Conservation (phyloP, 1,139 yeast species). For the Tardiomyces blankii region DNA sequence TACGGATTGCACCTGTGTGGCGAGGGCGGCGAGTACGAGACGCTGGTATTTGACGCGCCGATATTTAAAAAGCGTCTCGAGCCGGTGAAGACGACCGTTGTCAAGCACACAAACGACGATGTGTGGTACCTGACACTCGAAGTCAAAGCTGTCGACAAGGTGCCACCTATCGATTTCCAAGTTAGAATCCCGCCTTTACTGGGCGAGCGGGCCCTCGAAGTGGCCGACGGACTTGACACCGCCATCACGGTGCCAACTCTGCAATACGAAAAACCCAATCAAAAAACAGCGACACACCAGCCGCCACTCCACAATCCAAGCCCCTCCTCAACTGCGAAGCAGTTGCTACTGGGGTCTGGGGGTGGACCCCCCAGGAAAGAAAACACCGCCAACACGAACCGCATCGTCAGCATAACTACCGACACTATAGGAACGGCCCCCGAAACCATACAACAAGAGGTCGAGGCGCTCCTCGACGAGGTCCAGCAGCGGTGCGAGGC, state of each 20-base stretch:
- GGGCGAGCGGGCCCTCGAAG: conserved; percentile 36
- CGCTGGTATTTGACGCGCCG: conserved; percentile 83
- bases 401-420: neutral
- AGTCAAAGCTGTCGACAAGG: conserved; percentile 29
- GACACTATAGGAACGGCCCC: conserved; percentile 1
- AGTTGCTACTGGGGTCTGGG: too few species aligned
- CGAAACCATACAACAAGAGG: neutral
- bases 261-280: too few species aligned
- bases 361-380: too few species aligned
- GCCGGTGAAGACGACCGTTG: conserved; percentile 32
- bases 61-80: conserved; percentile 51
- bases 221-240: conserved; percentile 15
- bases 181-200: conserved; percentile 38
- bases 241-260: too few species aligned
- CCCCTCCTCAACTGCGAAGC: too few species aligned
- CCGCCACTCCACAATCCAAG: too few species aligned
- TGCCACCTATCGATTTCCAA: conserved; percentile 13
- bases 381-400: too few species aligned
- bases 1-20: conserved; percentile 93
- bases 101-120: conserved; percentile 44
- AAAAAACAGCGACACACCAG: too few species aligned
- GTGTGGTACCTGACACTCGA: conserved; percentile 50
- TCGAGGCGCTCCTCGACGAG: neutral
- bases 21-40: conserved; percentile 97
- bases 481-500: neutral